Evolutionary conservation across 2,329 filamentous ascomycete genomes (phyloP).

Genomic region (Ascosphaera aggregata): DNA sequence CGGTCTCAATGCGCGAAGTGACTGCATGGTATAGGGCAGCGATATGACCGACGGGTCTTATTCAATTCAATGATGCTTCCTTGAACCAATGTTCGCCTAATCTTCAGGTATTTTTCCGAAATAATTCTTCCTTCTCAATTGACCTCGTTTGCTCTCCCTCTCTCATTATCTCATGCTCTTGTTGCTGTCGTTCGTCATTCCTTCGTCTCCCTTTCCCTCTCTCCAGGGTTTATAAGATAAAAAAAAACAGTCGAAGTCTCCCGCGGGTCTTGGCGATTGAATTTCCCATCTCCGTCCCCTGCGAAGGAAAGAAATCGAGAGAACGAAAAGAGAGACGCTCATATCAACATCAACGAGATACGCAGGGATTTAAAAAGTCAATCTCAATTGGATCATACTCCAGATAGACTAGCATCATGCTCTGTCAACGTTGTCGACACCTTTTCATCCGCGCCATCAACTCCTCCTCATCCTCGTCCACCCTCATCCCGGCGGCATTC

Average conservation of each 20-base stretch:
- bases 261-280: background rate
- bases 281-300: background rate
- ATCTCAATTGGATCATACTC: background rate
- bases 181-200: background rate
- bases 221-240: no score
- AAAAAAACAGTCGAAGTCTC: background rate
- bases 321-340: no score
- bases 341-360: no score
- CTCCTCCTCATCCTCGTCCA: background rate
- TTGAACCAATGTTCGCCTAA: no score
- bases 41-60: no score
- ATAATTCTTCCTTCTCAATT: background rate
- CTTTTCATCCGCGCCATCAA: background rate
- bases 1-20: slow-evolving; percentile 16
- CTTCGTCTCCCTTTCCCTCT: background rate
- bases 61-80: no score
- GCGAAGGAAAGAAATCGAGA: background rate
- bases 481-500: no score
- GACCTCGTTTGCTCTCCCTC: slow-evolving; percentile 1
- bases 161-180: slow-evolving; percentile 2
- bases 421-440: background rate
- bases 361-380: no score
- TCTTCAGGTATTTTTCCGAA: no score
- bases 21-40: no score
- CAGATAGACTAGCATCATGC: no score